Conservation (phyloP, 78 protist genomes). For the Cavenderia fasciculata region DNA sequence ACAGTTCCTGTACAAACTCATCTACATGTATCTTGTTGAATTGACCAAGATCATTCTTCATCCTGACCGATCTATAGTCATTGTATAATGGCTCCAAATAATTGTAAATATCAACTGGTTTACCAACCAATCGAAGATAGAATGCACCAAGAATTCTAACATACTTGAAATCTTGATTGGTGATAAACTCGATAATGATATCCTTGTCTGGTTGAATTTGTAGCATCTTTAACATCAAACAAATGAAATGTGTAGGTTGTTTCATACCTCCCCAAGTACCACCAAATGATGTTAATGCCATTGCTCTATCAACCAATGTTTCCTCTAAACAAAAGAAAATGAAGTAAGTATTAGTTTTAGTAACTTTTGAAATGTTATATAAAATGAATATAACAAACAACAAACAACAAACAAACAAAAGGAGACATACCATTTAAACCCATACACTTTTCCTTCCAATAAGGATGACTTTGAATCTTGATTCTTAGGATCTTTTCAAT, state of each 20-base stretch:
- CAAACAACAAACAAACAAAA: neutral
- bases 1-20: constrained; percentile 89
- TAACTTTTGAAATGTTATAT: neutral
- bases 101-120: constrained; percentile 86
- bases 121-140: constrained; percentile 93
- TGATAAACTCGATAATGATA: constrained; percentile 92
- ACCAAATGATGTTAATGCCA: constrained; percentile 88
- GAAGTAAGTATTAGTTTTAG: neutral
- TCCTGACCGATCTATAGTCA: constrained; percentile 80
- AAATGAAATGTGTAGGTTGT: constrained; percentile 94
- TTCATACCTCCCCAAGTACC: constrained; percentile 93
- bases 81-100: constrained; percentile 92
- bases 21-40: constrained; percentile 84
- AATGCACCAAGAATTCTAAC: constrained; percentile 94
- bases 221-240: constrained; percentile 93
- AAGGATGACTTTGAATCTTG: constrained; percentile 85
- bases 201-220: constrained; percentile 95
- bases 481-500: constrained; percentile 93
- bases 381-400: neutral
- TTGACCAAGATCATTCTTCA: neutral
- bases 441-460: constrained; percentile 98
- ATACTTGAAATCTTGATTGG: constrained; percentile 93
- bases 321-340: constrained; percentile 62
- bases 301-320: constrained; percentile 94
- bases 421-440: constrained; percentile 86